Conservation (phyloP, 352 stramenopile species). For the Globisporangium okanoganense region DNA sequence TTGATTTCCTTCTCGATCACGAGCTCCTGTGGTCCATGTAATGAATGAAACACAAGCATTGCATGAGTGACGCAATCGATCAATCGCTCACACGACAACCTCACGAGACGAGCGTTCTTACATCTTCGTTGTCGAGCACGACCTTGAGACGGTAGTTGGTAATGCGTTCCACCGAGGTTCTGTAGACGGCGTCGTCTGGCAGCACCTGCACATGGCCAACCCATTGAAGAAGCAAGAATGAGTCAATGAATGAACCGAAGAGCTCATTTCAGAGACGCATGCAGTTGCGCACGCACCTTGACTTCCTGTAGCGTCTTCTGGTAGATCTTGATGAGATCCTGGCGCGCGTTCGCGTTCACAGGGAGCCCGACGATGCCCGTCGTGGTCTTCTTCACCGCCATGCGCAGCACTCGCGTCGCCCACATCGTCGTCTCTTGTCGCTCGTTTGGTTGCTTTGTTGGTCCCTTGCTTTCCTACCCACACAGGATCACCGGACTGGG, state of each 20-base stretch:
- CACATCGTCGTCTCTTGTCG: conserved; percentile 50
- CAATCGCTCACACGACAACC: background rate
- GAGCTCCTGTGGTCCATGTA: conserved; percentile 39
- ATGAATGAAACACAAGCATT: background rate
- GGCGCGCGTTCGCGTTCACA: conserved; percentile 79
- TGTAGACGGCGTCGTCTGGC: conserved; percentile 66
- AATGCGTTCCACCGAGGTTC: conserved; percentile 77
- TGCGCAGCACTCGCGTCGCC: conserved; percentile 75
- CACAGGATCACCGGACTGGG: conserved; percentile 17
- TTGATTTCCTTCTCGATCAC: conserved; percentile 84
- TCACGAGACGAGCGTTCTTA: conserved; percentile 25
- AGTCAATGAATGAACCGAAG: background rate
- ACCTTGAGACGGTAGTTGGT: conserved; percentile 84
- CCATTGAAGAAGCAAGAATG: conserved; percentile 3
- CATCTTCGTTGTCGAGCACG: conserved; percentile 65
- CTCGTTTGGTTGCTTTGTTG: conserved; percentile 14
- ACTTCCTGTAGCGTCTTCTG: conserved; percentile 78
- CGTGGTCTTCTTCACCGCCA: conserved; percentile 85
- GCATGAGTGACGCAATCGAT: background rate
- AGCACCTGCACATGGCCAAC: conserved; percentile 34
- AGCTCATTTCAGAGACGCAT: conserved; percentile 4
- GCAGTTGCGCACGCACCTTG: conserved; percentile 37
- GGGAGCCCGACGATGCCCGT: conserved; percentile 82
- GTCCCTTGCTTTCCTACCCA: conserved; percentile 23
- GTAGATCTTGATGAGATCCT: conserved; percentile 84